These are phyloP conservation scores for Eucalyptus regnans DNA, from an alignment of 345 rosid species.

Conservation along the genomic window DNA sequence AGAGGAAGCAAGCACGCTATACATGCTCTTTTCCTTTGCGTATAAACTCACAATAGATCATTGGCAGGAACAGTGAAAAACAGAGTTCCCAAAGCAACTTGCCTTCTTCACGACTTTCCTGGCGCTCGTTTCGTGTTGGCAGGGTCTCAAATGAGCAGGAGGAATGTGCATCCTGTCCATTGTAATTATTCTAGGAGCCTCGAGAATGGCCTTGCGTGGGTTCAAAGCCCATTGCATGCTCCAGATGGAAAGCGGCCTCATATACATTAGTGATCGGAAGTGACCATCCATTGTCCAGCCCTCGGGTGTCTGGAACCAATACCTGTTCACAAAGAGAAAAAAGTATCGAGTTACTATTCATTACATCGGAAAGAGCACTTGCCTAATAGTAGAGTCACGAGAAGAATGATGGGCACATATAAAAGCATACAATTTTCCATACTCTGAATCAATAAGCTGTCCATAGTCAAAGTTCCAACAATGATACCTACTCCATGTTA, in stretches of 20 bases:
- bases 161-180: slow-evolving; percentile 78
- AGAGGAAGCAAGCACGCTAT: neutral
- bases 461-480: neutral
- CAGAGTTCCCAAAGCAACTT: slow-evolving; percentile 48
- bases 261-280: slow-evolving; percentile 80
- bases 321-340: slow-evolving; percentile 26
- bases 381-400: neutral
- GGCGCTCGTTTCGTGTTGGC: slow-evolving; percentile 19
- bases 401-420: neutral
- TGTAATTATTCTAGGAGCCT: slow-evolving; percentile 73
- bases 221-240: slow-evolving; percentile 93
- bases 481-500: neutral
- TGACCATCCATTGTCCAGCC: slow-evolving; percentile 90
- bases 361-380: neutral
- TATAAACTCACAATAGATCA: neutral
- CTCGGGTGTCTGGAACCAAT: slow-evolving; percentile 98
- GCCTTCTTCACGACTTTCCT: slow-evolving; percentile 40
- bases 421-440: neutral
- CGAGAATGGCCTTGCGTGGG: slow-evolving; percentile 72
- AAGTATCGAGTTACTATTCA: neutral
- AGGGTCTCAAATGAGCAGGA: slow-evolving; percentile 34
- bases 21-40: neutral
- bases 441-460: neutral
- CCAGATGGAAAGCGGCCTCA: slow-evolving; percentile 98
- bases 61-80: slow-evolving; percentile 42